Evolutionary conservation across 208 protist genomes (phyloP).

Genomic region (Leishmania martiniquensis): DNA sequence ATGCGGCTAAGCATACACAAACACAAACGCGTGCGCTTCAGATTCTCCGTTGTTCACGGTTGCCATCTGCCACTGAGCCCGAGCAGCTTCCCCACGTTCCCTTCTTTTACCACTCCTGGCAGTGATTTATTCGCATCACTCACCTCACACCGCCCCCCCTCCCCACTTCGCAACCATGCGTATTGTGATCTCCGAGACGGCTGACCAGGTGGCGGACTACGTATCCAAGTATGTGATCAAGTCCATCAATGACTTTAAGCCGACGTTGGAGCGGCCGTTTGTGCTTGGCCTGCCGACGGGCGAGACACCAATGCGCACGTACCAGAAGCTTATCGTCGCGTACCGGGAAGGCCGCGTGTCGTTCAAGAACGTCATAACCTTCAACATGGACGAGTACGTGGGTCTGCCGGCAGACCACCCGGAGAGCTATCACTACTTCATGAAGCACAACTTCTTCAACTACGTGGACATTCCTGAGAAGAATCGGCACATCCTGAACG

Average conservation of each 20-base stretch:
- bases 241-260: conserved; percentile 86
- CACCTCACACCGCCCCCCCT: background rate
- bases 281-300: conserved; percentile 95
- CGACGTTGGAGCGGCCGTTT: conserved; percentile 82
- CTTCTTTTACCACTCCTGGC: background rate
- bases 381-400: conserved; percentile 98
- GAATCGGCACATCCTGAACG: conserved; percentile 94
- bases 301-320: conserved; percentile 86
- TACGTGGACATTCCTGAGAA: conserved; percentile 93
- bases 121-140: too few species aligned
- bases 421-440: conserved; percentile 96
- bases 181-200: conserved; percentile 86
- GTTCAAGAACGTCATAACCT: conserved; percentile 94
- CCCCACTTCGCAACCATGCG: conserved; percentile 68
- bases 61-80: background rate
- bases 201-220: conserved; percentile 71
- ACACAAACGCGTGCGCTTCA: background rate
- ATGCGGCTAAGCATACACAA: background rate
- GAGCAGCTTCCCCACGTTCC: background rate
- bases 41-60: background rate
- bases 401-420: conserved; percentile 89
- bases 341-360: conserved; percentile 85
- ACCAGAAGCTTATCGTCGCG: conserved; percentile 89
- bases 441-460: conserved; percentile 95
- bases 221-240: conserved; percentile 86